Evolutionary conservation across 2,329 filamentous ascomycete species (phyloP).

Genomic region (Emmonsia crescens): DNA sequence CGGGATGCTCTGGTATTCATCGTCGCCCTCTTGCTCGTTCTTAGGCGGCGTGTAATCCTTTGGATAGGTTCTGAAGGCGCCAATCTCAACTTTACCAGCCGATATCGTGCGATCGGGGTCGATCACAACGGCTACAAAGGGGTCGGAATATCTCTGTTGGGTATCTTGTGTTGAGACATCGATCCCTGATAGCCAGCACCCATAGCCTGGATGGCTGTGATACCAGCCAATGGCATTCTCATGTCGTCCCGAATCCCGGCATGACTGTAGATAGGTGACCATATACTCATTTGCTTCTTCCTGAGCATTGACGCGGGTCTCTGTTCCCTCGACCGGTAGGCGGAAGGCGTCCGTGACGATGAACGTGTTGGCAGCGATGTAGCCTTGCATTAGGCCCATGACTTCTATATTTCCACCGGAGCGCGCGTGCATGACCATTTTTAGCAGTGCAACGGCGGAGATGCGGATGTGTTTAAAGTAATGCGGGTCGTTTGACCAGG

Average conservation of each 20-base stretch:
- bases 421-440: slow-evolving; percentile 99
- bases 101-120: slow-evolving; percentile 93
- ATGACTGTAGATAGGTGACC: slow-evolving; percentile 68
- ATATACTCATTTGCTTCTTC: slow-evolving; percentile 96
- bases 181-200: slow-evolving; percentile 95
- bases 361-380: slow-evolving; percentile 70
- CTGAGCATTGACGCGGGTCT: slow-evolving; percentile 93
- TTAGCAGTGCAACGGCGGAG: slow-evolving; percentile 83
- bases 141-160: slow-evolving; percentile 78
- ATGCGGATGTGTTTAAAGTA: slow-evolving; percentile 93
- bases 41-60: slow-evolving; percentile 53
- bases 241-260: slow-evolving; percentile 62
- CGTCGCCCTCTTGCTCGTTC: slow-evolving; percentile 31
- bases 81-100: slow-evolving; percentile 92
- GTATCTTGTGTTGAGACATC: slow-evolving; percentile 80
- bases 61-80: slow-evolving; percentile 87
- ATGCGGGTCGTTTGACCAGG: slow-evolving; percentile 68
- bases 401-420: slow-evolving; percentile 85
- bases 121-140: slow-evolving; percentile 90
- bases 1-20: slow-evolving; percentile 56
- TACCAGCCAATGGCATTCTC: slow-evolving; percentile 98
- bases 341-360: slow-evolving; percentile 91
- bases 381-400: slow-evolving; percentile 98
- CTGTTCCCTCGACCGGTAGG: slow-evolving; percentile 92
- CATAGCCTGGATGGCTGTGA: slow-evolving; percentile 93